Base-by-base conservation (phyloP, 129 eudicot species). In the Gnaphalium uliginosum region DNA sequence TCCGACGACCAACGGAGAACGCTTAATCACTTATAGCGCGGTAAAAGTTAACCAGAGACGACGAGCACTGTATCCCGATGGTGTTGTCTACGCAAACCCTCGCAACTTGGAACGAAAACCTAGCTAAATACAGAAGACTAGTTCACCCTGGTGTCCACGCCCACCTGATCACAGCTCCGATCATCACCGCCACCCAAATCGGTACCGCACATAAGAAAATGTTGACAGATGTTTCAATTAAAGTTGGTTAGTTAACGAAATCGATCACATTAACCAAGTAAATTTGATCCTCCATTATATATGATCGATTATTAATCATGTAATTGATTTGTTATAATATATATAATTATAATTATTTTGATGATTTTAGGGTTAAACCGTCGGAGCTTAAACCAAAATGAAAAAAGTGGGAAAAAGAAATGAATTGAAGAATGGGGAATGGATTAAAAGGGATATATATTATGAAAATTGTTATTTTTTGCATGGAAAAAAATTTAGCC, bases 121-220 rank as follows among this genome's bases (percentile, higher is more conserved):
- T 18, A n/a, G n/a, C n/a, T n/a, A 94, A 37, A 30, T 68, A 94
- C 2, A 90, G 78, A n/a, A 94, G 60, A 0, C 98, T 91, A 21
- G 93, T 84, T 94, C 96, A 89, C n/a, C 94, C 74, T 1, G 96
- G 93, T 21, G 90, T 79, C 98, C 98, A 92, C 4, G 98, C 87
- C 98, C 98, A 92, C 0, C 98, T 96, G 79, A 92, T 92, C 68
- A 89, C 27, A 17, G 89, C 81, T 0, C 98, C 98, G 73, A 92
- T 81, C 90, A 92, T 84, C 56, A 92, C 88, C 74, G 96, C 98
- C 5, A 86, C 57, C 98, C 98, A 92, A 65, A 92, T 89, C 83
- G 98, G 98, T 0, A 92, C 98, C 19, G 93, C 85, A 51, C 89
- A 92, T 0, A 92, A 77, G 79, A 92, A 72, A 37, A 92, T 87